Conservation (phyloP, 257 asterid species). For the Solanum arcanum region DNA sequence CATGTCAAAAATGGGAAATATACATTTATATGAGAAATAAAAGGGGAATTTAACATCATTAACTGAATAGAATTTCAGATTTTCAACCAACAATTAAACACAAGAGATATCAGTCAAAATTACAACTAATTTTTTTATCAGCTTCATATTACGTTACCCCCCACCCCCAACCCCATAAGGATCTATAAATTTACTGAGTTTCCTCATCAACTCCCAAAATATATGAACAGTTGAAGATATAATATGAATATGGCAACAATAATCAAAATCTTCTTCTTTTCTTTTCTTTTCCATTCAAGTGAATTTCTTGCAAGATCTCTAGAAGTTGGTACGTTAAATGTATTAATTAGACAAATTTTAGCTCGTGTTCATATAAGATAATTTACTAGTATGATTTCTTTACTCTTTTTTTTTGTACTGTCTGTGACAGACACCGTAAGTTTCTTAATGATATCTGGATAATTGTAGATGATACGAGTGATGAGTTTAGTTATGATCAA, state of each 20-base stretch:
- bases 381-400: too few species aligned
- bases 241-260: background rate
- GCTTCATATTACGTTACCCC: background rate
- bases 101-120: background rate
- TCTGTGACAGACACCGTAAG: background rate
- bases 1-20: background rate
- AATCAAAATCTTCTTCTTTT: background rate
- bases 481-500: constrained; percentile 39
- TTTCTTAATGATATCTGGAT: background rate
- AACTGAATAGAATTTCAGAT: background rate
- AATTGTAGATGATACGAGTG: constrained; percentile 40
- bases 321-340: constrained; percentile 28
- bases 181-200: background rate
- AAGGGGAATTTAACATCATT: background rate
- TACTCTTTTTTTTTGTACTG: background rate
- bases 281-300: background rate
- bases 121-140: background rate
- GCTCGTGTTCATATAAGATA: too few species aligned
- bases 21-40: background rate
- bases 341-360: background rate
- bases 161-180: too few species aligned
- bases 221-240: background rate
- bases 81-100: background rate
- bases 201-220: background rate
- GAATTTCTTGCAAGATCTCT: constrained; percentile 18